Evolutionary conservation across 2,329 filamentous ascomycete genomes (phyloP).

Genomic region (Cladosporium cucumerinum): DNA sequence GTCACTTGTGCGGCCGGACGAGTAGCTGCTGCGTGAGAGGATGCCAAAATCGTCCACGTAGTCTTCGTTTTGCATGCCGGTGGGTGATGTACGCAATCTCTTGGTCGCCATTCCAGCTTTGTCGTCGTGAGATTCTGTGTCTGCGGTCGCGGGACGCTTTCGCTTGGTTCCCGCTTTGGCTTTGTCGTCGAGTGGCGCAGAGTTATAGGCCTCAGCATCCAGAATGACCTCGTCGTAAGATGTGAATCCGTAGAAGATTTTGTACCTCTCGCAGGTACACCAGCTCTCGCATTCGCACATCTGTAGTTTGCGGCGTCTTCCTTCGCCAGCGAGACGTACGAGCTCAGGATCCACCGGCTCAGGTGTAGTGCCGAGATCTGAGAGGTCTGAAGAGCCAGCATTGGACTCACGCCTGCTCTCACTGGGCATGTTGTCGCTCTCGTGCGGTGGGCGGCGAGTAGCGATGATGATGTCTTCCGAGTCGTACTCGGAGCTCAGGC

Average conservation of each 20-base stretch:
- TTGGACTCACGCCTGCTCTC: not conserved
- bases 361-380: slow-evolving; percentile 5
- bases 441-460: not conserved
- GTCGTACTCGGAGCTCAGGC: not conserved
- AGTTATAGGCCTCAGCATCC: not conserved
- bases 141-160: not conserved
- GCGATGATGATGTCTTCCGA: slow-evolving; percentile 3
- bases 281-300: slow-evolving; percentile 7
- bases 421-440: not conserved
- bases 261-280: slow-evolving; percentile 12
- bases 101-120: not conserved
- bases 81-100: not conserved
- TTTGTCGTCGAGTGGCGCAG: not conserved
- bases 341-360: not conserved
- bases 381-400: not conserved
- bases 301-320: not conserved
- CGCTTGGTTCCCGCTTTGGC: not conserved
- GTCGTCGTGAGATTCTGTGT: not conserved
- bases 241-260: not conserved
- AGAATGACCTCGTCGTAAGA: not conserved
- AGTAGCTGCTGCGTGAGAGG: not conserved
- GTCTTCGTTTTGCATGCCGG: not conserved
- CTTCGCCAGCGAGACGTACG: not conserved
- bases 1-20: not conserved
- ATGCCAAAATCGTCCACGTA: not conserved